Evolutionary conservation across 176 grass and related monocot species (phyloP), one percentile per base, ranked within the genome.

Genomic region (Cenchrus fungigraminus): DNA sequence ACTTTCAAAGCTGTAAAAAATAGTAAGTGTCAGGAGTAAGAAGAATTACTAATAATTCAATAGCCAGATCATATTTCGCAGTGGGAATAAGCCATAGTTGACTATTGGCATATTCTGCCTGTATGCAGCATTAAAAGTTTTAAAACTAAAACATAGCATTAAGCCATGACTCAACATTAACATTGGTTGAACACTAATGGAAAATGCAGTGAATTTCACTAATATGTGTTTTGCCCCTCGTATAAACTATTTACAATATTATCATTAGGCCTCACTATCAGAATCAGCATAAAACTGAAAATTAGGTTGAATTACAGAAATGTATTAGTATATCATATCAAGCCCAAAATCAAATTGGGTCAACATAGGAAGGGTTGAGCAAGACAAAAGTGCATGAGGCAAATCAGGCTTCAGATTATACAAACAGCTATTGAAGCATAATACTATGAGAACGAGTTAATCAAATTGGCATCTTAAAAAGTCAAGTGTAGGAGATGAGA

Each of bases 1-100:
- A 57, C 74, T 79, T 79, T 94, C 91, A 89, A 95, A 95, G 60
- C 91, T 94, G 78, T 31, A 90, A 73, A 84, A 77, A 84, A 77
- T 6, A 64, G 60, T 45, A 53, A 79, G 59, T 77, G 43, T 86
- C 79, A 71, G 74, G 57, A 82, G 61, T 62, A 88, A 45, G 28
- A 82, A 84, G 17, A 20, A 80, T 53, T 77, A 28, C 15, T 69
- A 77, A 16, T 1, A 76, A 60, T 12, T 62, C 44, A 43, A 74
- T 28, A 63, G 4, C 44, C 19, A 79, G 12, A 75, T 83, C 11
- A 60, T 25, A 76, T 87, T 22, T 78, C 42, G 13, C 46, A 66
- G 58, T 9, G 55, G 52, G 65, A 73, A 64, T 37, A 17, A 73
- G 7, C 9, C 19, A 82, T 43, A 77, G 5, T 70, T 85, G 45